Base-by-base conservation (phyloP, 2,329 filamentous ascomycete genomes). In the Lomentospora prolificans region DNA sequence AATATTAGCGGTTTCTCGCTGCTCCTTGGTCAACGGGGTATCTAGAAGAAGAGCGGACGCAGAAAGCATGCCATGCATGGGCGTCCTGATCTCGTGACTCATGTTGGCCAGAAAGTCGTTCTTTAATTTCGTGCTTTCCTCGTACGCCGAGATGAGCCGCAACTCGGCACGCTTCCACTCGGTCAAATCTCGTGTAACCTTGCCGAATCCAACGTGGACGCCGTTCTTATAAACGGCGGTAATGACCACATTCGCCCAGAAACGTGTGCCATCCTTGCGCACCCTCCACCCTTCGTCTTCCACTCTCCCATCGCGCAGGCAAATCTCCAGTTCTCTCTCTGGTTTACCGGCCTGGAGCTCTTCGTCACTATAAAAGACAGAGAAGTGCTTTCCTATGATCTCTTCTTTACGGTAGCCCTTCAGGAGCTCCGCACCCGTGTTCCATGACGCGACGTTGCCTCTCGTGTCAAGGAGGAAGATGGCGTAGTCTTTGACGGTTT, bases 31-130 rank as follows among this genome's bases (percentile, higher is more conserved):
- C n/a, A 85, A 66, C 0, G 66, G 61, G 0, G 79, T 81, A 59
- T 80, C 78, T 19, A 77, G 70, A 3, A 85, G 71, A 59, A 85
- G 74, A 12, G 76, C 73, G 57, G 80, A 72, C n/a, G 80, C 81
- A 14, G 79, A 75, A 22, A 82, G 70, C 72, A 85, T 78, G 33
- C 80, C 81, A 61, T 84, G 80, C 75, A 85, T 83, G 0, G 82
- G 82, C 0, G 81, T 85, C 44, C 81, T 74, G 56, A 85, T 81
- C 64, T 85, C 81, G 61, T 85, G 82, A 51, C 75, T 79, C 76
- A 85, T 84, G 62, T 84, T 82, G 53, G 79, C 79, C 25, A 84
- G 65, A 59, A 84, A 85, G 28, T 82, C 79, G 3, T 75, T 79
- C 64, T 84, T 84, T 57, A 84, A 66, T 60, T 78, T 78, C n/a